Evolutionary conservation across 2,329 filamentous ascomycete genomes (phyloP), one percentile per base, ranked within the genome.

Genomic region (Achaetomium macrosporum): DNA sequence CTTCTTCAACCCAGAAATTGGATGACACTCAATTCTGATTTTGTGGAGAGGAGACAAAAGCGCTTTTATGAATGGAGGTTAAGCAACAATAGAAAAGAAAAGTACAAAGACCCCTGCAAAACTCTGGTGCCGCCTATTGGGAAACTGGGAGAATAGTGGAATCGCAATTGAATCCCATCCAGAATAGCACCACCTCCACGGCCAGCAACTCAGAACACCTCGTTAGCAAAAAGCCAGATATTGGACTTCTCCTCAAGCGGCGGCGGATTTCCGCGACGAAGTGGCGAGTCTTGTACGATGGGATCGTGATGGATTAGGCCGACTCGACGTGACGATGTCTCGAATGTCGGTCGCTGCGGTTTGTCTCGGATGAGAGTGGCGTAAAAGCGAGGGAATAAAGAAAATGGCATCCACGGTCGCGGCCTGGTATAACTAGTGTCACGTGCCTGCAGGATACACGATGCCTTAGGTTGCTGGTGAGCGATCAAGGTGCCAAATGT

Each of bases 21-120:
- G 62, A 63, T 70, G 57, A 57, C 72, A 75, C 71, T 77, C 72
- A 77, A 77, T 77, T 77, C 68, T 76, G 73, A 76, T 76, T 76
- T 74, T 69, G 65, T 69, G 66, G 60, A 65, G 61, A 65, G 65
- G 56, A 68, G 64, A 66, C 65, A 65, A 59, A 60, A 61, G 62
- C 59, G 57, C 60, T 57, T 63, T 59, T 60, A 63, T 62, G 59
- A 62, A 63, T 57, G 62, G 54, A 58, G 54, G 58, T 58, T 58
- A 51, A 59, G 57, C 49, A 57, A 60, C 41, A 59, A 58, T 58
- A 62, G 57, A 64, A 64, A 61, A 59, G n/a, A 63, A 64, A 64
- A 68, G 61, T 68, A 67, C 65, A 69, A 66, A 65, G 63, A 60
- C 45, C 49, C 50, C 25, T 29, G 45, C 29, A n/a, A 41, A 45